These are phyloP conservation scores for Hygrophoropsis aurantiaca DNA, from an alignment of 768 basidiomycete species.

Conservation along the genomic window DNA sequence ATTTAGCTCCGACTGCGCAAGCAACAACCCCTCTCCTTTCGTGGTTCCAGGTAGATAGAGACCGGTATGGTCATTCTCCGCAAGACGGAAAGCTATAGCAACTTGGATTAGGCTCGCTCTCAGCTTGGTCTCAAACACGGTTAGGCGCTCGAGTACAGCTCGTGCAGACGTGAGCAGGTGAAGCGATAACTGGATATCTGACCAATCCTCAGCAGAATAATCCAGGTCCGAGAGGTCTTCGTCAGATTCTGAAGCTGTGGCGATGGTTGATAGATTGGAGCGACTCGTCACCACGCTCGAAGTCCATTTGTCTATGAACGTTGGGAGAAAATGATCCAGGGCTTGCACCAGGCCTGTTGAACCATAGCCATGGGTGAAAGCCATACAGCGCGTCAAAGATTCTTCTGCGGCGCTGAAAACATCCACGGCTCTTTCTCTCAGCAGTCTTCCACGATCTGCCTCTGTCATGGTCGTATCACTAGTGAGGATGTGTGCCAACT, in stretches of 20 bases:
- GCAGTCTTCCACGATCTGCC: conserved; percentile 57
- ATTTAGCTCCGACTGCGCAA: conserved; percentile 85
- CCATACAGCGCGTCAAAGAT: conserved; percentile 68
- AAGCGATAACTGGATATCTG: conserved; percentile 76
- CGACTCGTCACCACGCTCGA: conserved; percentile 45
- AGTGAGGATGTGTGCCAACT: conserved; percentile 49
- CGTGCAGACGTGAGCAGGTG: conserved; percentile 84
- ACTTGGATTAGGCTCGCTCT: conserved; percentile 57
- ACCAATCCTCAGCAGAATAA: conserved; percentile 89
- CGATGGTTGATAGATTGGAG: conserved; percentile 26
- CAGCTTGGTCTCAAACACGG: conserved; percentile 69
- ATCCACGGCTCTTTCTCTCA: conserved; percentile 75
- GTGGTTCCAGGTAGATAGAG: conserved; percentile 57
- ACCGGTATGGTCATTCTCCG: conserved; percentile 48
- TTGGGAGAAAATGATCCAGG: conserved; percentile 67
- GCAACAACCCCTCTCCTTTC: conserved; percentile 68
- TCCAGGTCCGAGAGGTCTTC: conserved; percentile 79
- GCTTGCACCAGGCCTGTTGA: conserved; percentile 70
- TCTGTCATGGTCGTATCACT: conserved; percentile 41
- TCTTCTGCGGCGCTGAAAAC: conserved; percentile 80
- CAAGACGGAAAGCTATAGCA: conserved; percentile 56
- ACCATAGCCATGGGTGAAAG: conserved; percentile 91
- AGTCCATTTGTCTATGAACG: conserved; percentile 69
- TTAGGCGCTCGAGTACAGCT: conserved; percentile 66
- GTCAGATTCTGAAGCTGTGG: conserved; percentile 34